Percentiles rank a stretch among this genome's conserved stretches.
Evolutionary conservation across 2,329 filamentous ascomycete species (phyloP).

Genomic region (Trichothecium sympodiale): DNA sequence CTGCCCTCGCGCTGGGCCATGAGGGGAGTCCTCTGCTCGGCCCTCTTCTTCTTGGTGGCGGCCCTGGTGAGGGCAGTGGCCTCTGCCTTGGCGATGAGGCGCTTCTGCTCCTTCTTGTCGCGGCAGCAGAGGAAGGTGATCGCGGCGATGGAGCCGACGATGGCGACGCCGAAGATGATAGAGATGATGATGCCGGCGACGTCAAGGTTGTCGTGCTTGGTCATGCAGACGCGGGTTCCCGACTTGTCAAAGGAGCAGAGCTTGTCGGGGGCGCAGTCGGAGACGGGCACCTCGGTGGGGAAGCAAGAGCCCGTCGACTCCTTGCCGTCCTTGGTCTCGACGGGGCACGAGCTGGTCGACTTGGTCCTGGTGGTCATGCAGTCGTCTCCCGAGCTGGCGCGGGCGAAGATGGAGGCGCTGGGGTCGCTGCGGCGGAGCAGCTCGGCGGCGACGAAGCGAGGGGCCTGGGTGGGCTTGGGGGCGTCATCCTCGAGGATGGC

Average conservation of each 20-base stretch:
- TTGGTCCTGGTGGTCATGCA: constrained; percentile 25
- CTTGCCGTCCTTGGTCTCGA: constrained; percentile 23
- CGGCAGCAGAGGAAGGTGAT: constrained; percentile 41
- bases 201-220: constrained; percentile 25
- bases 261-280: constrained; percentile 30
- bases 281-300: constrained; percentile 19
- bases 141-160: constrained; percentile 24
- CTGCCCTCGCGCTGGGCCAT: constrained; percentile 17
- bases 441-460: constrained; percentile 8
- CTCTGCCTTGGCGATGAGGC: constrained; percentile 33
- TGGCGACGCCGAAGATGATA: constrained; percentile 31
- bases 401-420: constrained; percentile 8
- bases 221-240: constrained; percentile 28
- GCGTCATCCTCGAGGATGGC: constrained; percentile 1
- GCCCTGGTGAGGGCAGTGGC: constrained; percentile 38
- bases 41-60: constrained; percentile 31
- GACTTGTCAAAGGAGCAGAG: constrained; percentile 35
- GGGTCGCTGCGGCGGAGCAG: constrained; percentile 3
- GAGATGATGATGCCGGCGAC: constrained; percentile 35
- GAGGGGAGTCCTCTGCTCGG: constrained; percentile 22
- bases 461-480: constrained; percentile 9
- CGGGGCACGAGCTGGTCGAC: constrained; percentile 26
- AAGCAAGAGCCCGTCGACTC: constrained; percentile 27
- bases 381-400: constrained; percentile 12
- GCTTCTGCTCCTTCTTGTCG: constrained; percentile 33